phyloP scores from a whole-genome alignment of 2,329 filamentous ascomycete species.

The Colletotrichum tanaceti region DNA sequence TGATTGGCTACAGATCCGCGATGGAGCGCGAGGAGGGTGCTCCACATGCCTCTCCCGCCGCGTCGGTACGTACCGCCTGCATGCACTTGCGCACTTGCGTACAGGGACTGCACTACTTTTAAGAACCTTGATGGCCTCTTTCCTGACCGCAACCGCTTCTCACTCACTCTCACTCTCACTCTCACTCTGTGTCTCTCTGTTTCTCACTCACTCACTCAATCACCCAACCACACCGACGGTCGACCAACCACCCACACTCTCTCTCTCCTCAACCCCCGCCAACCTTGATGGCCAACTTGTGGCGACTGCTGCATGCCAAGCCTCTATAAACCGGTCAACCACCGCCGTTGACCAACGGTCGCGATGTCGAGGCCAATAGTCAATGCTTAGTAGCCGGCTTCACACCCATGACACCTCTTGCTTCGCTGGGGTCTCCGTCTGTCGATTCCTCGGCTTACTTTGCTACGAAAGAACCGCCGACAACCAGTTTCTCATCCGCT shows the following conservation, averaged over 20 bases:
- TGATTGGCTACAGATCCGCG: constrained; percentile 24
- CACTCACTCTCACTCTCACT: background rate
- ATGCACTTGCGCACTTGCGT: too few relatives aligned
- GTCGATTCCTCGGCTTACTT: too few relatives aligned
- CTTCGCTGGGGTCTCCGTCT: background rate
- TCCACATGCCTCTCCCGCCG: constrained; percentile 10
- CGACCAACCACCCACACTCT: too few relatives aligned
- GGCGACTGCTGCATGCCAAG: constrained; percentile 34
- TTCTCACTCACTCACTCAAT: background rate
- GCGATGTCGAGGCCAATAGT: background rate
- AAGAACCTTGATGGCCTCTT: constrained; percentile 37
- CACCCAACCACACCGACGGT: too few relatives aligned
- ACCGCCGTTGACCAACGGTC: background rate
- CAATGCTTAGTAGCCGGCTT: too few relatives aligned
- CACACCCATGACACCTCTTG: too few relatives aligned
- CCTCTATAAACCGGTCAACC: background rate
- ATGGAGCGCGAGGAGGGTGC: background rate
- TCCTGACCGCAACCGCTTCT: constrained; percentile 18
- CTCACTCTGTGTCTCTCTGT: background rate
- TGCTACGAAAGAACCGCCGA: too few relatives aligned
- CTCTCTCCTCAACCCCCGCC: background rate
- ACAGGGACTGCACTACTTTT: too few relatives aligned
- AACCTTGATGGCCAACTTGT: constrained; percentile 30
- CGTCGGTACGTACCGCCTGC: background rate
- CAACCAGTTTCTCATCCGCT: too few relatives aligned